Base-by-base conservation (phyloP, 139 green algal genomes). In the Coccomyxa sp. region DNA sequence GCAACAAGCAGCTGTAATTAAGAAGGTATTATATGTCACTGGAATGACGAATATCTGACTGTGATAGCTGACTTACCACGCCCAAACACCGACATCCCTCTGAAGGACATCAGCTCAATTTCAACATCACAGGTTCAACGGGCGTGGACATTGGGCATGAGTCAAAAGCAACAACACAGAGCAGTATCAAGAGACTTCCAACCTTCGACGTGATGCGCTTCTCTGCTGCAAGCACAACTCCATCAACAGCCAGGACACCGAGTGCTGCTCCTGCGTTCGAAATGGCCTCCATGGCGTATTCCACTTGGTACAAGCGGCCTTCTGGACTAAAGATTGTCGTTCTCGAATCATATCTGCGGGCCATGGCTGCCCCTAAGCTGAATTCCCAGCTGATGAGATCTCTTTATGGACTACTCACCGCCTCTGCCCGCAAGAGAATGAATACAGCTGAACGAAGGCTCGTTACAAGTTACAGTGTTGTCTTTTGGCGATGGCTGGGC, bases 211-310 rank as follows among this genome's bases (percentile, higher is more conserved):
- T 98, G 85, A 99, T 98, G 86, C 94, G 96, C 90, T 99, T 99
- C 89, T 99, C 97, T 21, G 97, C 95, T 51, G 95, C 95, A 58
- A 99, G 87, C 0, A 99, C 94, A 10, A 99, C 93, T 21, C 97
- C 97, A 51, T 98, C 93, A 25, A 90, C 96, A 32, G 95, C 92
- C 0, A 98, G 89, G 16, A 99, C 87, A 30, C 96, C 97, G 13
- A 99, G 93, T 3, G 94, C 94, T 13, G 96, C 93, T 23, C 97
- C 97, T 13, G 97, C 97, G 32, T 99, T 98, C 21, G 91, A 97
- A 82, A 99, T 99, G 27, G 97, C 96, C 87, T 99, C 97, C 95
- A 99, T 99, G 17, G 97, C 97, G 85, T 99, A 99, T 87, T 97
- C 94, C 25, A 98, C 94, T 87, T 99, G 96, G 86, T 97, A 99